phyloP scores from a whole-genome alignment of 2,329 filamentous ascomycete species.

The Mycosphaerella sp. region DNA sequence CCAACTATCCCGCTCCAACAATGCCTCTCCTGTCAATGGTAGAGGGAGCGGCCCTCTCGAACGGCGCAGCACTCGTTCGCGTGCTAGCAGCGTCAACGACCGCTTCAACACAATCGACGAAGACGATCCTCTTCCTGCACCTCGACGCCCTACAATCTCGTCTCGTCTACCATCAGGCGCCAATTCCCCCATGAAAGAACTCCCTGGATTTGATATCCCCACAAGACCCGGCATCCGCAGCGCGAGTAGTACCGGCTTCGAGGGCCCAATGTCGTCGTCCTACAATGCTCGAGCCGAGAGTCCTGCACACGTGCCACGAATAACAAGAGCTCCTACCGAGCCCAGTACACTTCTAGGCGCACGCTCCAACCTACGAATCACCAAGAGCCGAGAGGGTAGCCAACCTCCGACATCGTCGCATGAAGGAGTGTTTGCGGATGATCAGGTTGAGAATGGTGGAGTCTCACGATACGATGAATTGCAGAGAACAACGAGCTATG shows the following conservation, averaged over 20 bases:
- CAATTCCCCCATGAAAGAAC: slow-evolving; percentile 38
- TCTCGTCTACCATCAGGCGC: slow-evolving; percentile 39
- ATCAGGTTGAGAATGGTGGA: slow-evolving; percentile 39
- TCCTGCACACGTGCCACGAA: slow-evolving; percentile 46
- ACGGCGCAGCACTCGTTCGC: slow-evolving; percentile 47
- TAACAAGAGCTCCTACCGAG: slow-evolving; percentile 51
- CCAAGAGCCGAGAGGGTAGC: slow-evolving; percentile 25
- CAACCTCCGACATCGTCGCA: slow-evolving; percentile 2
- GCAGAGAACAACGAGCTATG: slow-evolving; percentile 7
- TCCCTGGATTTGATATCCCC: slow-evolving; percentile 40
- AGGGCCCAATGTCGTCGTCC: slow-evolving; percentile 41
- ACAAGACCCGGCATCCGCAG: slow-evolving; percentile 45
- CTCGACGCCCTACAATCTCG: slow-evolving; percentile 49
- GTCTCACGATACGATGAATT: not conserved
- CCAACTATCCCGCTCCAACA: slow-evolving; percentile 18
- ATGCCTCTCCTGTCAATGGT: slow-evolving; percentile 28
- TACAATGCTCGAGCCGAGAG: slow-evolving; percentile 36
- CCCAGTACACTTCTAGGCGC: slow-evolving; percentile 44
- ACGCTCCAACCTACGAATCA: slow-evolving; percentile 43
- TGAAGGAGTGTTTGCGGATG: slow-evolving; percentile 46
- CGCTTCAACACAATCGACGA: slow-evolving; percentile 50
- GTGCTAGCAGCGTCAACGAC: slow-evolving; percentile 53
- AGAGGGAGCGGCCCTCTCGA: slow-evolving; percentile 6
- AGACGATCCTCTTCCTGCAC: slow-evolving; percentile 49
- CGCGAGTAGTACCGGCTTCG: slow-evolving; percentile 45